Evolutionary conservation across 2,329 filamentous ascomycete species (phyloP).

Genomic region (Colletotrichum sp.): DNA sequence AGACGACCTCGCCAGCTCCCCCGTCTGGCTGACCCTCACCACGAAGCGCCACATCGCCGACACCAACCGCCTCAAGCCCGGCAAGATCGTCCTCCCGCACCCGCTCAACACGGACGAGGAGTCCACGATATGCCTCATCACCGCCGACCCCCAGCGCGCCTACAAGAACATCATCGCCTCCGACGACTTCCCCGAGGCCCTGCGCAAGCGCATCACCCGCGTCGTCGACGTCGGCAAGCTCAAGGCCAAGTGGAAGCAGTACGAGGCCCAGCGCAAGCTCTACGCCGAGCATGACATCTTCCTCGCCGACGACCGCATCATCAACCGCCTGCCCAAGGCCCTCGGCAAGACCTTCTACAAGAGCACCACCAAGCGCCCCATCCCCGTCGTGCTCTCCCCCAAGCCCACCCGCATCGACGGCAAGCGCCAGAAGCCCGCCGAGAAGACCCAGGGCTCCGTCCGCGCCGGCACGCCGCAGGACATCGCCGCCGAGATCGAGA

Average conservation of each 20-base stretch:
- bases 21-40: conserved; percentile 67
- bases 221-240: conserved; percentile 86
- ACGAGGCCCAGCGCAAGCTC: conserved; percentile 85
- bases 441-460: conserved; percentile 45
- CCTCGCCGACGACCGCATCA: conserved; percentile 87
- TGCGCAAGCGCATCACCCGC: conserved; percentile 72
- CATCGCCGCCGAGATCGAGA: conserved; percentile 82
- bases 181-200: conserved; percentile 70
- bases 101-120: conserved; percentile 71
- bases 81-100: conserved; percentile 81
- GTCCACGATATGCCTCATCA: conserved; percentile 84
- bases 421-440: conserved; percentile 63
- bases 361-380: conserved; percentile 79
- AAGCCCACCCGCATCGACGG: conserved; percentile 66
- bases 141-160: conserved; percentile 77
- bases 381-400: conserved; percentile 76
- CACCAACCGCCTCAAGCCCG: conserved; percentile 80
- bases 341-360: conserved; percentile 96
- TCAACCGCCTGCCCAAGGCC: conserved; percentile 62
- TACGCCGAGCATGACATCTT: conserved; percentile 90
- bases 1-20: conserved; percentile 51
- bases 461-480: conserved; percentile 63
- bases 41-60: conserved; percentile 73
- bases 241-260: conserved; percentile 81
- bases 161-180: conserved; percentile 86